These are phyloP conservation scores for Serendipita vermifera DNA, from an alignment of 768 basidiomycete species.

Conservation along the genomic window DNA sequence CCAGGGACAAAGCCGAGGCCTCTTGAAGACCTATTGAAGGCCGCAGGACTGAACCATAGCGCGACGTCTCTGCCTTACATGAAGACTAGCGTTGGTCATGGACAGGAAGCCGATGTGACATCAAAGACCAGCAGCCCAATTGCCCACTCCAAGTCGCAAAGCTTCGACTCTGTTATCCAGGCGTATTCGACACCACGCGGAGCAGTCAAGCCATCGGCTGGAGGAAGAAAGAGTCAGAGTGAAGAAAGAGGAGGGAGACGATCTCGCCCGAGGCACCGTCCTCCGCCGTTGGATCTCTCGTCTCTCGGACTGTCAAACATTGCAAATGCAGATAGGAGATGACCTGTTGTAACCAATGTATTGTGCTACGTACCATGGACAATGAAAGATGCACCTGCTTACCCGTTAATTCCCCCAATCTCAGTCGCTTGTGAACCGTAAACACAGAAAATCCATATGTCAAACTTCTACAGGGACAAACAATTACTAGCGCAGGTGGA, in stretches of 20 bases:
- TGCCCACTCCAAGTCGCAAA: not conserved
- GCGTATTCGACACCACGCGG: not conserved
- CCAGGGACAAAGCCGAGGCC: not conserved
- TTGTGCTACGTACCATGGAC: no score
- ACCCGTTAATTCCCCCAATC: no score
- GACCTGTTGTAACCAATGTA: no score
- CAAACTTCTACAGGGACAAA: no score
- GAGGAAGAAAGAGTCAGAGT: not conserved
- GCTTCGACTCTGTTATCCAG: slow-evolving; percentile 2
- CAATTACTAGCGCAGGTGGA: no score
- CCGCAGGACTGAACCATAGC: not conserved
- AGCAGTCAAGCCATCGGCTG: not conserved
- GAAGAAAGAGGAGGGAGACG: not conserved
- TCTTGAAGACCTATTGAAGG: not conserved
- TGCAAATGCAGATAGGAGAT: slow-evolving; percentile 1
- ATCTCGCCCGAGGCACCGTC: not conserved
- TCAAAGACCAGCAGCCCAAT: no score
- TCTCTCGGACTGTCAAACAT: slow-evolving; percentile 2
- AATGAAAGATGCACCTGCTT: no score
- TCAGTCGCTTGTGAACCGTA: no score
- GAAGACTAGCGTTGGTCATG: not conserved
- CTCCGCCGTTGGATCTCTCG: not conserved
- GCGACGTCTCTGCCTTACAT: not conserved
- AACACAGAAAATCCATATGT: no score
- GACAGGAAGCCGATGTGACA: not conserved